Evolutionary conservation across 139 green algal genomes (phyloP), one percentile per base, ranked within the genome.

Genomic region (Tetradesmus obliquus): DNA sequence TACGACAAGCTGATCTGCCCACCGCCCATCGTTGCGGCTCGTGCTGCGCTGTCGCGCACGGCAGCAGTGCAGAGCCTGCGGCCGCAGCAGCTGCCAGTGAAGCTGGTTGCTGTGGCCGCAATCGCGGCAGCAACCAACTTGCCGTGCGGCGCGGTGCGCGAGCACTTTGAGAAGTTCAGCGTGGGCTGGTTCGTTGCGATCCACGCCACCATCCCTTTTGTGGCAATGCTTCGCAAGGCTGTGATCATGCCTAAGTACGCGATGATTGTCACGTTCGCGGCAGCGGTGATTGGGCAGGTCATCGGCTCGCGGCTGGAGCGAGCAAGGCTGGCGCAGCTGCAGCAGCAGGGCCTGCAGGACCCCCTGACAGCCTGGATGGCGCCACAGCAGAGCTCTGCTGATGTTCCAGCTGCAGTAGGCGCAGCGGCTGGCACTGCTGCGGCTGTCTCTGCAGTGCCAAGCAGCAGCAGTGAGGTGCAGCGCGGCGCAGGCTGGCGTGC

Each of bases 171-270:
- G 32, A 99, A 99, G 94, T 99, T 99, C 92, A 97, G 93, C 1
- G 91, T 94, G 0, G 91, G 94, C 58, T 99, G 97, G 97, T 97
- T 99, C 66, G 13, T 99, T 22, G 97, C 96, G 1, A 97, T 99
- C 54, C 97, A 99, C 89, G 96, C 96, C 3, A 96, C 96, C 9
- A 97, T 99, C 55, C 97, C 97, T 13, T 98, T 99, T 89, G 94
- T 99, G 3, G 97, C 95, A 0, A 96, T 97, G 95, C 93, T 99
- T 82, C 92, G 97, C 22, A 99, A 99, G 96, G 97, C 97, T 5
- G 94, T 97, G 51, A 79, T 98, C n/a, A 97, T 99, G 96, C 97
- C 97, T 3, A 93, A 92, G 32, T 97, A 95, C 82, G 97, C 96
- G 13, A 96, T 99, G 19, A 80, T 94, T 19, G 93, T 99, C 60